Evolutionary conservation across 805 yeast genomes (phyloP).

Genomic region (Tetrapisispora namnaoensis): DNA sequence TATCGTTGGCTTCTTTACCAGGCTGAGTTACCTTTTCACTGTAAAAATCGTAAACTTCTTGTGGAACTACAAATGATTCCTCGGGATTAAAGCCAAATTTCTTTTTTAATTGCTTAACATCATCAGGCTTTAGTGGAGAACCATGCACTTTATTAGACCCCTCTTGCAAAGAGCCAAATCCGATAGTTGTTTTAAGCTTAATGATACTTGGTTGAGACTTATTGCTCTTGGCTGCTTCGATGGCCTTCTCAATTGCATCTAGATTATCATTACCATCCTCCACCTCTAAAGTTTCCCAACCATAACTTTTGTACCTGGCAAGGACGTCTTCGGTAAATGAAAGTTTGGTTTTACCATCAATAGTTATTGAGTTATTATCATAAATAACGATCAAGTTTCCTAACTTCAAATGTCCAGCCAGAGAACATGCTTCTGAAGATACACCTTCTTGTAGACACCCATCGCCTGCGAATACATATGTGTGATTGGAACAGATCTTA

Average conservation of each 20-base stretch:
- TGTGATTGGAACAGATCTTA: slow-evolving; percentile 61
- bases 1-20: slow-evolving; percentile 58
- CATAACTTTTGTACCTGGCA: slow-evolving; percentile 80
- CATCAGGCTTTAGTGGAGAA: slow-evolving; percentile 90
- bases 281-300: slow-evolving; percentile 82
- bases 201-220: slow-evolving; percentile 80
- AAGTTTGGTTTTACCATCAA: slow-evolving; percentile 83
- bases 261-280: slow-evolving; percentile 74
- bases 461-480: slow-evolving; percentile 82
- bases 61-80: slow-evolving; percentile 67
- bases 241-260: slow-evolving; percentile 58
- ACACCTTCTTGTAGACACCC: slow-evolving; percentile 99
- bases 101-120: slow-evolving; percentile 74
- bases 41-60: slow-evolving; percentile 71
- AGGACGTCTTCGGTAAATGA: slow-evolving; percentile 92
- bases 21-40: slow-evolving; percentile 41
- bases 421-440: slow-evolving; percentile 83
- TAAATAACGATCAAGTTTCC: slow-evolving; percentile 89
- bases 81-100: slow-evolving; percentile 84
- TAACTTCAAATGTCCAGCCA: slow-evolving; percentile 93
- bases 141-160: slow-evolving; percentile 96
- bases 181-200: slow-evolving; percentile 83
- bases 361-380: slow-evolving; percentile 95
- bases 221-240: slow-evolving; percentile 70
- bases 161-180: slow-evolving; percentile 76